These are phyloP conservation scores for Annulohypoxylon truncatum DNA, from an alignment of 2,329 filamentous ascomycete genomes.

Conservation along the genomic window DNA sequence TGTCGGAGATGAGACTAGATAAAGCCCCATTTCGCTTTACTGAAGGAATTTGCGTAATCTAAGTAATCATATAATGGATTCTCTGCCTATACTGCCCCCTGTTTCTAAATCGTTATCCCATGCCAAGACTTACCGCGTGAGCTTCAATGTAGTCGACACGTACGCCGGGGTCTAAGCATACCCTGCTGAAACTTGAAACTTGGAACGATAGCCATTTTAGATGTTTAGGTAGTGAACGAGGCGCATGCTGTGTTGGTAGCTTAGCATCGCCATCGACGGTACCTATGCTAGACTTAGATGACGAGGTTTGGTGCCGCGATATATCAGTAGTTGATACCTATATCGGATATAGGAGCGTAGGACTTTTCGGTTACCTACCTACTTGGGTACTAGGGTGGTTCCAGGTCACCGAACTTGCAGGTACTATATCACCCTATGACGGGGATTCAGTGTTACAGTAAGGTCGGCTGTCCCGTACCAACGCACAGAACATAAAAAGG, in stretches of 20 bases:
- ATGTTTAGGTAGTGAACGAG: slow-evolving; percentile 1
- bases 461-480: slow-evolving; percentile 10
- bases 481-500: not conserved
- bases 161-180: not conserved
- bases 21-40: not conserved
- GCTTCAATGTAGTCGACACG: not conserved
- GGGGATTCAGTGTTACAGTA: slow-evolving; percentile 13
- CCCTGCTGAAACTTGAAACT: not conserved
- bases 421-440: slow-evolving; percentile 1
- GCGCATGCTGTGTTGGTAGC: not conserved
- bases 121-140: not conserved
- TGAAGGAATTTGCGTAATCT: not conserved
- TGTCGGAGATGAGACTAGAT: too few relatives aligned
- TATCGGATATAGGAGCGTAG: not conserved
- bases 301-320: not conserved
- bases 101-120: not conserved
- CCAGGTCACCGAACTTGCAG: not conserved
- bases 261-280: not conserved
- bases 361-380: not conserved
- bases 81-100: not conserved
- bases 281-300: slow-evolving; percentile 1
- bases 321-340: not conserved
- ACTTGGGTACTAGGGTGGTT: not conserved
- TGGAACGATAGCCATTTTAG: not conserved
- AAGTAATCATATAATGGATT: not conserved